Percentiles rank a stretch among this genome's conserved stretches.
phyloP scores from a whole-genome alignment of 108 stramenopile genomes.

The Skeletonema grethae region DNA sequence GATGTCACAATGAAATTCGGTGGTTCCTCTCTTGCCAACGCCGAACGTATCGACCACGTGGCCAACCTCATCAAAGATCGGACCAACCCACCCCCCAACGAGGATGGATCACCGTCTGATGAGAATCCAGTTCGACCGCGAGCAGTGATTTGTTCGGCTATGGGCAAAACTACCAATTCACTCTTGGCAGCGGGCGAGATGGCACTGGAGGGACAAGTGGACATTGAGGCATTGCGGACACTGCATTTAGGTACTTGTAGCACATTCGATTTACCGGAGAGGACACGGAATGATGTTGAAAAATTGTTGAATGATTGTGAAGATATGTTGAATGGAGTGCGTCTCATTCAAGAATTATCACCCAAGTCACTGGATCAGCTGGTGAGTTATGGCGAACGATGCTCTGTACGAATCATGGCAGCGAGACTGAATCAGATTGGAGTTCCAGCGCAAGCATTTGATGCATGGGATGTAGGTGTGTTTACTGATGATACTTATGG shows the following conservation, averaged over 20 bases:
- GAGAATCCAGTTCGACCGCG: constrained; percentile 39
- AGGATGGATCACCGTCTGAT: constrained; percentile 16
- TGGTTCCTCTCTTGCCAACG: constrained; percentile 87
- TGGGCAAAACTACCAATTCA: constrained; percentile 98
- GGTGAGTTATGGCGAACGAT: constrained; percentile 94
- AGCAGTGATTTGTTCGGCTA: constrained; percentile 93
- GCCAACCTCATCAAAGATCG: constrained; percentile 87
- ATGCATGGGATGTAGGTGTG: constrained; percentile 95
- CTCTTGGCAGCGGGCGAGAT: constrained; percentile 90
- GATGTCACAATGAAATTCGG: constrained; percentile 95
- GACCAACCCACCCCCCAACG: constrained; percentile 43
- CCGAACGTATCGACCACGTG: constrained; percentile 90
- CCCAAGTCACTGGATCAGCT: constrained; percentile 90
- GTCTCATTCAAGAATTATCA: constrained; percentile 88
- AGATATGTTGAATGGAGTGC: constrained; percentile 91
- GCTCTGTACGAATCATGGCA: constrained; percentile 91
- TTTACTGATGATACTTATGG: constrained; percentile 89
- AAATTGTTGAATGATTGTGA: constrained; percentile 85
- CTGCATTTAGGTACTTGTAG: constrained; percentile 80
- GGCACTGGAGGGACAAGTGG: constrained; percentile 91
- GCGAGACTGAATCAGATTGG: constrained; percentile 92
- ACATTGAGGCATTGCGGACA: constrained; percentile 89
- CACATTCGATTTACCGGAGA: constrained; percentile 67
- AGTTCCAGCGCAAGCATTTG: constrained; percentile 92
- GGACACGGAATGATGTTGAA: constrained; percentile 64